Conservation (phyloP, 2,329 filamentous ascomycete genomes). For the Phyllosticta capitalensis region DNA sequence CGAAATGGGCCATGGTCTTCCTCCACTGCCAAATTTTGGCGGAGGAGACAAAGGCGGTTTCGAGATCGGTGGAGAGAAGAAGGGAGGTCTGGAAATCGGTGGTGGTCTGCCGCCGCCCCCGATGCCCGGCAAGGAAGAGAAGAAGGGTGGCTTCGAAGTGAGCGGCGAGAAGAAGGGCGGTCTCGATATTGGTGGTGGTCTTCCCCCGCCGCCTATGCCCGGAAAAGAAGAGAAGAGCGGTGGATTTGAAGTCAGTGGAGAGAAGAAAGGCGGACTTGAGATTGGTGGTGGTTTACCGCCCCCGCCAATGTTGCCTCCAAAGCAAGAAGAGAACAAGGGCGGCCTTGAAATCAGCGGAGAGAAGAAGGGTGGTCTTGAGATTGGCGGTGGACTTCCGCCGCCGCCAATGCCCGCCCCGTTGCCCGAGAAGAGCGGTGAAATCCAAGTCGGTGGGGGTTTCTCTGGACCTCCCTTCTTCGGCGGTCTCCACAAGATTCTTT, state of each 20-base stretch:
- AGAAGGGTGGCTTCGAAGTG: not conserved
- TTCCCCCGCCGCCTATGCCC: too few species aligned
- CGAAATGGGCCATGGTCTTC: not conserved
- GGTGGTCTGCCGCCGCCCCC: too few species aligned
- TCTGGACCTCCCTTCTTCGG: not conserved
- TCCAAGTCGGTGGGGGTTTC: not conserved
- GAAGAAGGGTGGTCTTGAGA: not conserved
- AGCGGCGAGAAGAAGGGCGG: not conserved
- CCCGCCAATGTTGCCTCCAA: too few species aligned
- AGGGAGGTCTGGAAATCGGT: not conserved
- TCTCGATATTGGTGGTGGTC: too few species aligned
- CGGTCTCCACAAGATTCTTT: not conserved
- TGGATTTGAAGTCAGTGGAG: not conserved
- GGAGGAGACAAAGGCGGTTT: not conserved
- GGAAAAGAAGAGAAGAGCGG: too few species aligned
- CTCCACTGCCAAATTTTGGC: not conserved
- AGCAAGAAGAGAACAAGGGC: not conserved
- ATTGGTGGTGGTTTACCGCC: not conserved
- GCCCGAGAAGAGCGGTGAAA: not conserved
- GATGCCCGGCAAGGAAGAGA: too few species aligned
- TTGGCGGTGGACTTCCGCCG: not conserved
- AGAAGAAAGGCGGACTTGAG: not conserved
- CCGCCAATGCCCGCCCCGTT: not conserved
- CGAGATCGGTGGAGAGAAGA: not conserved
- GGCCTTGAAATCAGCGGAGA: not conserved